Evolutionary conservation across 2,329 filamentous ascomycete species (phyloP), one percentile per base, ranked within the genome.

Genomic region (Phialophora macrospora): DNA sequence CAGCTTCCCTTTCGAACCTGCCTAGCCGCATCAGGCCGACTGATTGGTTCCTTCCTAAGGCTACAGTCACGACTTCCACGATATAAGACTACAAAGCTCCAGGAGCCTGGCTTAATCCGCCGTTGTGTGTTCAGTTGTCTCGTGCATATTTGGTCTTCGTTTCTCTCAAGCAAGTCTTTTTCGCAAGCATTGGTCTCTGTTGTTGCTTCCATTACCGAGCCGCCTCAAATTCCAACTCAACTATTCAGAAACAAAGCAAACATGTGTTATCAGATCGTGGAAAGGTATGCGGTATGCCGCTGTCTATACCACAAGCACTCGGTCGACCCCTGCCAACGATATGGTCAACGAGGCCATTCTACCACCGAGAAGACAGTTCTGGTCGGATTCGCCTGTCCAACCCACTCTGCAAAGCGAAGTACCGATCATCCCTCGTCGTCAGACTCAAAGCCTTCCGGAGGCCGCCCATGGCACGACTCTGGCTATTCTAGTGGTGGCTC

Each of bases 231-330:
- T 4, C 74, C 44, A 28, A 34, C 32, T 1, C 32, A 2, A n/a
- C 34, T 51, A 34, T 57, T 14, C 77, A 83, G 71, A 68, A 20
- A n/a, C 22, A 60, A 28, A 41, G 17, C 28, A 60, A 61, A 9
- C 34, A 96, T 97, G 93, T 97, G 93, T 75, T 93, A 92, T 75
- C 91, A 93, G 80, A 80, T 97, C 68, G 83, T 94, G 73, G 93
- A 97, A 78, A 85, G 91, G 65, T 97, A 93, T 82, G 88, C 92
- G 62, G 91, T 90, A 63, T 97, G 93, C 84, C 86, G 88, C 70
- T 97, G 93, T 80, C 84, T 94, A 72, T 96, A 97, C 83, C 92
- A 94, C 82, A 85, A 89, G 74, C 93, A 97, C 77, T 88, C 91
- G 55, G 84, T 97, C 73, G 93, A 97, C 75, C 90, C 90, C 67